A percentile compares a stretch with the other conserved stretches of the same genome.
These are phyloP conservation scores for Eutrema salsugineum DNA, from an alignment of 441 rosid species.

Conservation along the genomic window DNA sequence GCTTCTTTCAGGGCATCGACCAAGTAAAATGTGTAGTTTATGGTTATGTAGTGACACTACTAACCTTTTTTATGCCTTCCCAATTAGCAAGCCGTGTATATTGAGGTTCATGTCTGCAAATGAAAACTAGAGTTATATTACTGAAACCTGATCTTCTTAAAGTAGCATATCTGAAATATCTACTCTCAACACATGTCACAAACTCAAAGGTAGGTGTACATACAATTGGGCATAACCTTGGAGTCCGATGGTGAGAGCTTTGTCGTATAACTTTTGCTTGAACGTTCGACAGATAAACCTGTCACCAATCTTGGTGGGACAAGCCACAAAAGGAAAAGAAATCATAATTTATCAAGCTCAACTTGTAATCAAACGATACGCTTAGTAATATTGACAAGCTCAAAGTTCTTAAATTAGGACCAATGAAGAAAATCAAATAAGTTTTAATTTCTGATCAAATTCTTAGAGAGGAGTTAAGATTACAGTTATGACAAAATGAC, in stretches of 20 bases:
- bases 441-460: too few species aligned
- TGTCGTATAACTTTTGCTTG: conserved; percentile 68
- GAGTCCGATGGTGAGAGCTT: conserved; percentile 81
- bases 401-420: too few species aligned
- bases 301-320: conserved; percentile 67
- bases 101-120: conserved; percentile 74
- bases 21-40: not conserved
- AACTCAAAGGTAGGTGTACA: conserved; percentile 36
- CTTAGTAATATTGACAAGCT: too few species aligned
- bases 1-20: not conserved
- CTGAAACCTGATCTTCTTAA: conserved; percentile 7
- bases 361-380: not conserved
- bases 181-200: conserved; percentile 2
- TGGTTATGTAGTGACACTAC: conserved; percentile 13
- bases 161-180: not conserved
- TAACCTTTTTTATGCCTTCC: conserved; percentile 87
- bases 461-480: too few species aligned
- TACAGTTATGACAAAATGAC: conserved; percentile 18
- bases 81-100: conserved; percentile 83
- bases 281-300: conserved; percentile 74
- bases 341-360: not conserved
- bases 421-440: too few species aligned
- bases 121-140: conserved; percentile 23
- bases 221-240: conserved; percentile 93
- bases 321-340: conserved; percentile 1